Evolutionary conservation across 2,329 filamentous ascomycete genomes (phyloP), one percentile per base, ranked within the genome.

Genomic region (Alternaria arborescens): DNA sequence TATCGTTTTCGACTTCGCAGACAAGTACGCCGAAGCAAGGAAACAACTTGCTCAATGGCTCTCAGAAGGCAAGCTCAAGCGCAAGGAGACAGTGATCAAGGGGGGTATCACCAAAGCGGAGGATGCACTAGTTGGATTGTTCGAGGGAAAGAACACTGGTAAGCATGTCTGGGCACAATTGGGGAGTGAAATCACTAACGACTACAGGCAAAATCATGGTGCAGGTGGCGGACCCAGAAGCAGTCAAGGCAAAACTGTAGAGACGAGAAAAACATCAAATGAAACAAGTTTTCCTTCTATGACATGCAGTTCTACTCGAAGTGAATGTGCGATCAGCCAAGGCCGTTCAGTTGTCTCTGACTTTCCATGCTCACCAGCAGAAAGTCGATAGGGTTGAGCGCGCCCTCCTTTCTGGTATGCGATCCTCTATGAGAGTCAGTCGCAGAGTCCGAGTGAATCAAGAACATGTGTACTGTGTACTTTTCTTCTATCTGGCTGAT

Each of bases 71-170:
- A 91, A 78, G 80, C 77, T 94, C 64, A 87, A 91, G 84, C 81
- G 88, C 58, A 88, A 89, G 74, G 89, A 93, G 78, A 89, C 88
- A 2, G 85, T 94, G 58, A 78, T 93, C 62, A 85, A 85, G 68
- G 90, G 90, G n/a, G 91, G 91, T 0, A 78, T 93, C 12, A 79
- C 81, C 59, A 83, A 83, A 36, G 89, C 90, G 2, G 88, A 91
- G 58, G 79, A 86, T 65, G 88, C 85, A 0, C 81, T 93, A 54
- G 77, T 87, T 12, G 84, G 87, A 61, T 77, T 94, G 57, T 93
- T 89, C 74, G 82, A 86, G 50, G 91, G 91, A 41, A 80, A 83
- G 16, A 94, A 94, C 75, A 92, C 85, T 10, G 91, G 91, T 79
- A 84, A 89, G 82, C 82, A 5, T 1, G 7, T 24, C 5, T 32